phyloP scores from a whole-genome alignment of 2,329 filamentous ascomycete species.

The Ophiocordyceps australis region DNA sequence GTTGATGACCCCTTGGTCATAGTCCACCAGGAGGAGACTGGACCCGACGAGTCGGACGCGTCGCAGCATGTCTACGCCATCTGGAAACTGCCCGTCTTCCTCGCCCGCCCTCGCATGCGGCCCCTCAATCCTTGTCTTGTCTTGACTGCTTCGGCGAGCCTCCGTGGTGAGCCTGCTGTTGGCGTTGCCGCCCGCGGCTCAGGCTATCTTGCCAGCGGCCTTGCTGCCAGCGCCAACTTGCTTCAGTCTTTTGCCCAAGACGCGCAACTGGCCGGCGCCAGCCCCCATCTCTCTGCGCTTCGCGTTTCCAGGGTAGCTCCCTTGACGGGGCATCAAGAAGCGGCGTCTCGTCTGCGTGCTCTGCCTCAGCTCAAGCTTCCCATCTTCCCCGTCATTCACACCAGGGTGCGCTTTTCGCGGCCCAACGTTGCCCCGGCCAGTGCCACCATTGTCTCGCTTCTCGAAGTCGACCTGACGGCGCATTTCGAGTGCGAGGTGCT shows the following conservation, averaged over 20 bases:
- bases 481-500: slow-evolving; percentile 49
- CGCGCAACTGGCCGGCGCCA: slow-evolving; percentile 38
- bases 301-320: slow-evolving; percentile 60
- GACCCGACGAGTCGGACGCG: slow-evolving; percentile 7
- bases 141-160: slow-evolving; percentile 41
- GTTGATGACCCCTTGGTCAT: slow-evolving; percentile 30
- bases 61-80: slow-evolving; percentile 29
- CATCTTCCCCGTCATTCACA: slow-evolving; percentile 52
- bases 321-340: slow-evolving; percentile 40
- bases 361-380: slow-evolving; percentile 43
- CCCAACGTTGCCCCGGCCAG: slow-evolving; percentile 39
- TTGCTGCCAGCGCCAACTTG: slow-evolving; percentile 57
- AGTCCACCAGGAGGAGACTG: slow-evolving; percentile 18
- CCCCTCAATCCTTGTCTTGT: slow-evolving; percentile 48
- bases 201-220: slow-evolving; percentile 51
- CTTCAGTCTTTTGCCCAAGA: slow-evolving; percentile 55
- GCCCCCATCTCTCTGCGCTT: slow-evolving; percentile 52
- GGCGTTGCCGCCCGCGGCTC: slow-evolving; percentile 16
- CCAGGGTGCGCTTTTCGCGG: slow-evolving; percentile 53
- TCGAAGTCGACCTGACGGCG: slow-evolving; percentile 58
- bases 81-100: slow-evolving; percentile 42
- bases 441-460: slow-evolving; percentile 45
- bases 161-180: slow-evolving; percentile 27
- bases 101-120: slow-evolving; percentile 41
- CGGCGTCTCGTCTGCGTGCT: slow-evolving; percentile 44